phyloP scores from a whole-genome alignment of 2,329 filamentous ascomycete genomes.

The Diaporthe citri region DNA sequence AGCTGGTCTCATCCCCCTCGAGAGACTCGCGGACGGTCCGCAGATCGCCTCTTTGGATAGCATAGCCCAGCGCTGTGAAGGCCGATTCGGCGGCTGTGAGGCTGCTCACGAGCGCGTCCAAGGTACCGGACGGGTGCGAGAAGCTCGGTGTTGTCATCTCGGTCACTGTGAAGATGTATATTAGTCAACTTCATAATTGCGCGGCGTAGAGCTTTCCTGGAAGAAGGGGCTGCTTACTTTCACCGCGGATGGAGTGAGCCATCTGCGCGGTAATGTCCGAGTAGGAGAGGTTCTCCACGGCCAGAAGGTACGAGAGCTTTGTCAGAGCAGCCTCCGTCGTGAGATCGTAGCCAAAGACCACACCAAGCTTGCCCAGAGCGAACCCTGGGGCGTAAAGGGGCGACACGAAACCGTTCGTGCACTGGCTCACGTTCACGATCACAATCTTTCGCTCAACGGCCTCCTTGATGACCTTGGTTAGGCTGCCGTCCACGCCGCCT shows the following conservation, averaged over 20 bases:
- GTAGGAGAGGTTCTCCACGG: conserved; percentile 71
- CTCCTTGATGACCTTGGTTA: conserved; percentile 81
- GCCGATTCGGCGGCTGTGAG: conserved; percentile 68
- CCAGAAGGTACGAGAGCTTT: conserved; percentile 89
- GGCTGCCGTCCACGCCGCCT: conserved; percentile 80
- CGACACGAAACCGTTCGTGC: conserved; percentile 81
- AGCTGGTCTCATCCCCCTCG: conserved; percentile 67
- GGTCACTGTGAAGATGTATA: conserved; percentile 66
- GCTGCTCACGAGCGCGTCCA: conserved; percentile 57
- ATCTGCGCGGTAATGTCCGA: conserved; percentile 78
- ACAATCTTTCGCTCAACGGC: conserved; percentile 86
- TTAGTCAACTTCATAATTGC: not conserved
- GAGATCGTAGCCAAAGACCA: conserved; percentile 90
- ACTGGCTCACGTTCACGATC: conserved; percentile 93
- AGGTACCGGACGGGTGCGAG: conserved; percentile 74
- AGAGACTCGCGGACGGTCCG: conserved; percentile 76
- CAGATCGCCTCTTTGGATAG: conserved; percentile 79
- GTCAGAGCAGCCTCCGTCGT: conserved; percentile 92
- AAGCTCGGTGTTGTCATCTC: conserved; percentile 80
- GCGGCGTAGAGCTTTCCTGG: not conserved
- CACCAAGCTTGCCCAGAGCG: conserved; percentile 83
- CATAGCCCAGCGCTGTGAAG: conserved; percentile 83
- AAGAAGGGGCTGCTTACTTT: conserved; percentile 53
- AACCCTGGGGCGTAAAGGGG: conserved; percentile 84
- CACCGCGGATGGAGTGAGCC: conserved; percentile 82